Percentiles rank a stretch among this genome's conserved stretches.
These are phyloP conservation scores for Aulographum hederae DNA, from an alignment of 2,329 filamentous ascomycete genomes.

Conservation along the genomic window DNA sequence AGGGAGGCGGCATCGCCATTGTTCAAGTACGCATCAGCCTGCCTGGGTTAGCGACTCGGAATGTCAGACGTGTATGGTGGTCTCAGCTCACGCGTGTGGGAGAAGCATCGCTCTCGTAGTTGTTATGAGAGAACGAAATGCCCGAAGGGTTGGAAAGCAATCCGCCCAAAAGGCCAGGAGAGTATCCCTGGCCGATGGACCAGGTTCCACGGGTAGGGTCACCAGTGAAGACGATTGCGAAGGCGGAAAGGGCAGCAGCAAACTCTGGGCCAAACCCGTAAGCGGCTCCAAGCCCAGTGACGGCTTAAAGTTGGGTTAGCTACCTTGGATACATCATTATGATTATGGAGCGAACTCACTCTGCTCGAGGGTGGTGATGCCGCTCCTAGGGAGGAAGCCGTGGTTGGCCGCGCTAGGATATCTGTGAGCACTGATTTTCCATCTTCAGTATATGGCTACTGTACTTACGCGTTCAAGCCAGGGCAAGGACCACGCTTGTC, in stretches of 20 bases:
- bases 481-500: background rate
- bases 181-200: background rate
- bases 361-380: background rate
- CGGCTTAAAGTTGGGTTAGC: no score
- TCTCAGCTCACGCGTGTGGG: constrained; percentile 13
- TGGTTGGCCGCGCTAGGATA: constrained; percentile 9
- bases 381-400: background rate
- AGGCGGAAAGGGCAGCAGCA: constrained; percentile 14
- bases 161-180: constrained; percentile 7
- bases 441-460: background rate
- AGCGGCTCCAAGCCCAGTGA: constrained; percentile 6
- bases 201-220: no score
- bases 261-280: constrained; percentile 17
- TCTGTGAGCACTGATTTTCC: background rate
- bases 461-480: no score
- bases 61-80: no score
- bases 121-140: constrained; percentile 12
- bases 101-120: constrained; percentile 17
- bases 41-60: no score
- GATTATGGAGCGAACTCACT: no score
- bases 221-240: constrained; percentile 14
- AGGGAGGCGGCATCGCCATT: constrained; percentile 2
- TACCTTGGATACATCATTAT: no score
- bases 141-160: constrained; percentile 11
- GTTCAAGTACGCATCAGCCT: no score